These are phyloP conservation scores for Mariannaea elegans DNA, from an alignment of 2,329 filamentous ascomycete genomes.

Conservation along the genomic window DNA sequence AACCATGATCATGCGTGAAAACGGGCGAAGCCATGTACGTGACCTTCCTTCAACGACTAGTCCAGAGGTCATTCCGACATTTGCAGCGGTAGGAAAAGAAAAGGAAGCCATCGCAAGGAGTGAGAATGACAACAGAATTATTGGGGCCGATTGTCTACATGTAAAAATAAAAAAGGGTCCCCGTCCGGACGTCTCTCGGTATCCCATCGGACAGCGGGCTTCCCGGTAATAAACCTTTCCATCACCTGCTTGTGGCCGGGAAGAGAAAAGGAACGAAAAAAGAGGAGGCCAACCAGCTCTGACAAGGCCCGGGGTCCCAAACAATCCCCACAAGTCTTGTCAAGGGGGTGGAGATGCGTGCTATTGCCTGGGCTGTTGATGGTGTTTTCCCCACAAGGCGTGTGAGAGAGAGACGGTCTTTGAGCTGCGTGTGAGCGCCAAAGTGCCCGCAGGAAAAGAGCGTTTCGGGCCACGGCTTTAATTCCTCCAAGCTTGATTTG, in stretches of 20 bases:
- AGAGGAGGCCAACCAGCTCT: constrained; percentile 7
- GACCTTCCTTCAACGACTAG: constrained; percentile 11
- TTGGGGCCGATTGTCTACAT: too few relatives aligned
- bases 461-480: too few relatives aligned
- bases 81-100: not conserved
- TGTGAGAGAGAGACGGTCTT: too few relatives aligned
- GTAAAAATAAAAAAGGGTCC: constrained; percentile 17
- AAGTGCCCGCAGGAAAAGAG: too few relatives aligned
- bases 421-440: too few relatives aligned
- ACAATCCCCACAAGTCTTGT: not conserved
- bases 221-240: not conserved
- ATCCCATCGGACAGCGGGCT: constrained; percentile 18
- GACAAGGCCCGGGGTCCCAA: not conserved
- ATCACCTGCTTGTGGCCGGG: not conserved
- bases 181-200: constrained; percentile 39
- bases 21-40: too few relatives aligned
- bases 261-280: not conserved
- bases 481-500: too few relatives aligned
- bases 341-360: not conserved
- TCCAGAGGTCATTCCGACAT: not conserved
- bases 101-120: not conserved
- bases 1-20: constrained; percentile 34
- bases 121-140: not conserved
- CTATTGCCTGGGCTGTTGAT: too few relatives aligned
- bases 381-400: too few relatives aligned